Conservation (phyloP, 495 filamentous ascomycete genomes). For the Aspergillus campestris region DNA sequence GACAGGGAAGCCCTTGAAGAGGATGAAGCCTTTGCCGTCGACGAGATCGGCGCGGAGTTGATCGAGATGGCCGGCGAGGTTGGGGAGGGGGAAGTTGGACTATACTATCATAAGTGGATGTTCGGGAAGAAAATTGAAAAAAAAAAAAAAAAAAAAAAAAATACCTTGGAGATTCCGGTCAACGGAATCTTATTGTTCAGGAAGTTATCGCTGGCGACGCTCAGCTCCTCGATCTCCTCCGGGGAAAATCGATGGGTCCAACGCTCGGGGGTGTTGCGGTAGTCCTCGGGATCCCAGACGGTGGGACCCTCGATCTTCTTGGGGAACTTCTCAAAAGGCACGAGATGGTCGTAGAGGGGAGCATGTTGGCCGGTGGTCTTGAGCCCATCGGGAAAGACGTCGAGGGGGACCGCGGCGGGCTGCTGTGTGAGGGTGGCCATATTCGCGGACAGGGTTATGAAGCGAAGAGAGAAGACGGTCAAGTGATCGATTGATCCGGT, state of each 20-base stretch:
- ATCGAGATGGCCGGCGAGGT: slow-evolving; percentile 45
- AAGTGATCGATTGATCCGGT: neutral
- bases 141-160: no score
- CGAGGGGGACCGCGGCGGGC: slow-evolving; percentile 18
- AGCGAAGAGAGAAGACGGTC: neutral
- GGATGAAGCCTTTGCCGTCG: slow-evolving; percentile 79
- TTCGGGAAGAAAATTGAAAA: no score
- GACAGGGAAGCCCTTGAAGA: slow-evolving; percentile 81
- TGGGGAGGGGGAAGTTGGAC: slow-evolving; percentile 52
- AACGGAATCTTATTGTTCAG: slow-evolving; percentile 52
- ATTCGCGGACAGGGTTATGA: neutral
- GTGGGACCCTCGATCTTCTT: slow-evolving; percentile 65
- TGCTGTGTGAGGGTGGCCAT: slow-evolving; percentile 35
- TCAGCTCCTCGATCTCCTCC: slow-evolving; percentile 62
- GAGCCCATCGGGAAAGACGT: slow-evolving; percentile 47
- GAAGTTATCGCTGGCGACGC: slow-evolving; percentile 57
- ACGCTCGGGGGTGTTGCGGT: slow-evolving; percentile 55
- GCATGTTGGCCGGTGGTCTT: slow-evolving; percentile 76
- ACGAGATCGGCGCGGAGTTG: slow-evolving; percentile 60
- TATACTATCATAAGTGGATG: neutral
- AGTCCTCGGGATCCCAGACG: slow-evolving; percentile 71
- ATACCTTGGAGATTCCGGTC: slow-evolving; percentile 64
- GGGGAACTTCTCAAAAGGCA: slow-evolving; percentile 65
- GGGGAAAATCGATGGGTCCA: slow-evolving; percentile 68
- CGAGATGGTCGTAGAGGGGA: slow-evolving; percentile 57